These are phyloP conservation scores for Fusarium fujikuroi DNA, from an alignment of 2,329 filamentous ascomycete genomes.

Conservation along the genomic window DNA sequence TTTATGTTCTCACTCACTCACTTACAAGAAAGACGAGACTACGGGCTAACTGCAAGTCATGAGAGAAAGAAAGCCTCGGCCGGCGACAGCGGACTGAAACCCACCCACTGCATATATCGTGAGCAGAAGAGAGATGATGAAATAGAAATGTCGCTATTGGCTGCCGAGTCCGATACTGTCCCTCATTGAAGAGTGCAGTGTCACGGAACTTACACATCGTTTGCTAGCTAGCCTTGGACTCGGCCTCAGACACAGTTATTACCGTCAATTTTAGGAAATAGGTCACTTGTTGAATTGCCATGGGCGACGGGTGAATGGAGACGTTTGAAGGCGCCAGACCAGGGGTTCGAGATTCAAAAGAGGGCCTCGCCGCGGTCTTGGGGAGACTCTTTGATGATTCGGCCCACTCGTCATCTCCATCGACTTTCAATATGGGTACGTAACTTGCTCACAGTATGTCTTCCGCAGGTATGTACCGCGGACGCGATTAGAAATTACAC, in stretches of 20 bases:
- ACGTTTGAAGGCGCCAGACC: slow-evolving; percentile 3
- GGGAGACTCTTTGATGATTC: slow-evolving; percentile 36
- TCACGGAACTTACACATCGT: slow-evolving; percentile 30
- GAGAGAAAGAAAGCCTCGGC: slow-evolving; percentile 6
- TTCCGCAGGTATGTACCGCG: background rate
- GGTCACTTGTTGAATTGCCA: slow-evolving; percentile 36
- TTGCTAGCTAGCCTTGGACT: background rate
- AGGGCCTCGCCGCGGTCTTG: slow-evolving; percentile 20
- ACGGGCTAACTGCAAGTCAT: slow-evolving; percentile 8
- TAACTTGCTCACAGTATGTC: background rate
- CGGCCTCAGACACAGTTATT: slow-evolving; percentile 25
- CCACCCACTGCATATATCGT: slow-evolving; percentile 8
- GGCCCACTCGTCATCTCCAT: slow-evolving; percentile 43
- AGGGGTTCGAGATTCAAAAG: slow-evolving; percentile 14
- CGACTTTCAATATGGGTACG: slow-evolving; percentile 26
- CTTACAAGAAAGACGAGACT: slow-evolving; percentile 12
- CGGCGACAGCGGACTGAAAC: slow-evolving; percentile 25
- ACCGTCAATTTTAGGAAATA: slow-evolving; percentile 10
- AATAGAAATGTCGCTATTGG: slow-evolving; percentile 28
- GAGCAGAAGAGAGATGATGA: slow-evolving; percentile 4
- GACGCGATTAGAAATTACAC: slow-evolving; percentile 5
- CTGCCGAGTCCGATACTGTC: slow-evolving; percentile 2
- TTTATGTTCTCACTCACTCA: background rate
- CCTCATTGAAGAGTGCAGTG: slow-evolving; percentile 4
- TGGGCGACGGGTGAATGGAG: slow-evolving; percentile 39